Conservation (phyloP, 2,329 filamentous ascomycete genomes). For the Aspergillus sp. region DNA sequence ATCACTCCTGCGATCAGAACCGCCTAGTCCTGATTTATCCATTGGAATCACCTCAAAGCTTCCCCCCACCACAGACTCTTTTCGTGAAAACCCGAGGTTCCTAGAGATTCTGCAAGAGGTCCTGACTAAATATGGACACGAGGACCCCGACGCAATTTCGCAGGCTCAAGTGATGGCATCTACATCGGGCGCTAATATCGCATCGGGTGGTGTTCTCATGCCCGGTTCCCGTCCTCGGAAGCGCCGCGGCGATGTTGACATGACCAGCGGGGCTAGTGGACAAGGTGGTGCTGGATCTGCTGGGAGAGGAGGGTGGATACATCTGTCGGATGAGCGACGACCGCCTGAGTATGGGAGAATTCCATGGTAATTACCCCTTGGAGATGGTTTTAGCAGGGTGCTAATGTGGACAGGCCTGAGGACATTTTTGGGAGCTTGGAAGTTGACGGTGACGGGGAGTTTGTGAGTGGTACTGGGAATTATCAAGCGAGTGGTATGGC, state of each 20-base stretch:
- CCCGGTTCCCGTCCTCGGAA: constrained; percentile 33
- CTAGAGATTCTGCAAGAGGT: constrained; percentile 57
- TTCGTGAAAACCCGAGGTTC: constrained; percentile 59
- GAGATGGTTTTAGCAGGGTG: constrained; percentile 1
- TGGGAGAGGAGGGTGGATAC: constrained; percentile 61
- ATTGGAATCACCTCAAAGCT: constrained; percentile 56
- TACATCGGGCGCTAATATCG: constrained; percentile 56
- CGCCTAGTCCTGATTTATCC: constrained; percentile 54
- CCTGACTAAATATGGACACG: constrained; percentile 52
- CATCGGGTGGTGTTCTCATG: constrained; percentile 52
- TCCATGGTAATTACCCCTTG: constrained; percentile 46
- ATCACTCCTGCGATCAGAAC: constrained; percentile 56
- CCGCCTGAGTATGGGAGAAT: constrained; percentile 65
- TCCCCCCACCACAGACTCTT: constrained; percentile 57
- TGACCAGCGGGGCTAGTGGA: constrained; percentile 56
- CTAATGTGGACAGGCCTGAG: constrained; percentile 49
- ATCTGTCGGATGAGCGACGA: constrained; percentile 60
- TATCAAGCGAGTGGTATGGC: constrained; percentile 58
- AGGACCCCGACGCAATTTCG: constrained; percentile 57
- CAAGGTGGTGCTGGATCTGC: constrained; percentile 60
- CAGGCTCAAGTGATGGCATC: constrained; percentile 63
- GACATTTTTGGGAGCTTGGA: constrained; percentile 67
- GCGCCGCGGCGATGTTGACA: constrained; percentile 42
- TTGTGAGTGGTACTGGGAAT: constrained; percentile 56
- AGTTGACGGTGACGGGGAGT: constrained; percentile 58